Evolutionary conservation across 139 green algal genomes (phyloP), one percentile per base, ranked within the genome.

Genomic region (Bryopsis sp.): DNA sequence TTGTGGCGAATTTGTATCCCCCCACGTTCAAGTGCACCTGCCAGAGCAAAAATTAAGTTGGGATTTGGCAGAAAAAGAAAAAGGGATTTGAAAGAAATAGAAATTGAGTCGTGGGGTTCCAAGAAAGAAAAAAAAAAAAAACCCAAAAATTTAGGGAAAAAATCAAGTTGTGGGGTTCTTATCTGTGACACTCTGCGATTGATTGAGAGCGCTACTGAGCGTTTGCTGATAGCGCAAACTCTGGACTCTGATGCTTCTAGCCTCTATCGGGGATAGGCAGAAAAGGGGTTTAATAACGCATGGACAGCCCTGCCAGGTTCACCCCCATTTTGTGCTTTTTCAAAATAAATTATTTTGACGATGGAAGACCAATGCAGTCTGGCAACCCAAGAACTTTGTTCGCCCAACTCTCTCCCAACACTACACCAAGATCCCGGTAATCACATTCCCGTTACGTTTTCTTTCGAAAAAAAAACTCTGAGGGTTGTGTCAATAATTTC

Each of bases 11-110:
- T 24, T 72, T 70, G 48, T 58, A 29, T 11, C 84, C 84, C 22
- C 84, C 84, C 24, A 90, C 77, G 48, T 83, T 87, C 1, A 90
- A 77, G 15, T 72, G 64, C 2, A 90, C 77, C 70, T 88, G 74
- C n/a, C n/a, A 26, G 36, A 63, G 58, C 58, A 48, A 22, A 35
- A 66, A 48, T 35, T 37, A 66, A 2, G 19, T 22, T 37, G 47
- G 3, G 58, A 22, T 48, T 2, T 3, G 4, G 4, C 58, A 66
- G 11, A 6, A 3, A 24, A 35, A 57, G 47, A 2, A 22, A n/a
- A 35, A 61, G 8, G 38, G 62, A 59, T 4, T 7, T 31, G 11
- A 8, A 22, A 60, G 37, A 57, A 4, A 54, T 19, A 24, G 4
- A 19, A 59, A 26, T 22, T 33, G 19, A 7, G 28, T 4, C 8